Percentiles rank a stretch among this genome's conserved stretches.
These are phyloP conservation scores for Saccharomycopsis hybrid DNA, from an alignment of 1,139 yeast genomes.

Conservation along the genomic window DNA sequence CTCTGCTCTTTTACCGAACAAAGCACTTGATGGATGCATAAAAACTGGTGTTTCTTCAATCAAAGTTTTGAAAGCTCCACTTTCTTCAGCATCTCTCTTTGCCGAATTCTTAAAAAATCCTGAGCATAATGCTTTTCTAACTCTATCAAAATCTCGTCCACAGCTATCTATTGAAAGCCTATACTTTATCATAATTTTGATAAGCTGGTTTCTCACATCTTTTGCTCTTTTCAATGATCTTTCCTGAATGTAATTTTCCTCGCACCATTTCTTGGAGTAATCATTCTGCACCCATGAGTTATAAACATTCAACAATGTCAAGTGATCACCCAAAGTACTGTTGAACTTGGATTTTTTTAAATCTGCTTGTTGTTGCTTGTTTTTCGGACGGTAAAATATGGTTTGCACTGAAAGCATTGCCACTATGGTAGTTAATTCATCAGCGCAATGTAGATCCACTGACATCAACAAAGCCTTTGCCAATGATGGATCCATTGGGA, in stretches of 20 bases:
- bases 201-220: conserved; percentile 72
- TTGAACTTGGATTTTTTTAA: conserved; percentile 67
- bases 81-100: conserved; percentile 63
- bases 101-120: conserved; percentile 89
- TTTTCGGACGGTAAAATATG: conserved; percentile 79
- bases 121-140: conserved; percentile 70
- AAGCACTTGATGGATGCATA: conserved; percentile 83
- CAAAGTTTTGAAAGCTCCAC: conserved; percentile 61
- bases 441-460: conserved; percentile 68
- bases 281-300: conserved; percentile 66
- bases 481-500: conserved; percentile 92
- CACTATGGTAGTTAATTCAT: conserved; percentile 76
- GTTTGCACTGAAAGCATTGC: conserved; percentile 90
- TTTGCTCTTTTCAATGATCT: conserved; percentile 69
- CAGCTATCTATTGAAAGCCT: conserved; percentile 50
- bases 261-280: conserved; percentile 70
- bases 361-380: conserved; percentile 72
- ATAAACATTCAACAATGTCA: conserved; percentile 78
- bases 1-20: conserved; percentile 68
- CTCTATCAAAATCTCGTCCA: conserved; percentile 53
- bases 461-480: conserved; percentile 78
- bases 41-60: conserved; percentile 72
- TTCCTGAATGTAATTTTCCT: conserved; percentile 74
- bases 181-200: conserved; percentile 53
- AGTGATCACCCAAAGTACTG: conserved; percentile 79